Base-by-base conservation (phyloP, 768 basidiomycete genomes). In the Sporobolomyces pararoseus region DNA sequence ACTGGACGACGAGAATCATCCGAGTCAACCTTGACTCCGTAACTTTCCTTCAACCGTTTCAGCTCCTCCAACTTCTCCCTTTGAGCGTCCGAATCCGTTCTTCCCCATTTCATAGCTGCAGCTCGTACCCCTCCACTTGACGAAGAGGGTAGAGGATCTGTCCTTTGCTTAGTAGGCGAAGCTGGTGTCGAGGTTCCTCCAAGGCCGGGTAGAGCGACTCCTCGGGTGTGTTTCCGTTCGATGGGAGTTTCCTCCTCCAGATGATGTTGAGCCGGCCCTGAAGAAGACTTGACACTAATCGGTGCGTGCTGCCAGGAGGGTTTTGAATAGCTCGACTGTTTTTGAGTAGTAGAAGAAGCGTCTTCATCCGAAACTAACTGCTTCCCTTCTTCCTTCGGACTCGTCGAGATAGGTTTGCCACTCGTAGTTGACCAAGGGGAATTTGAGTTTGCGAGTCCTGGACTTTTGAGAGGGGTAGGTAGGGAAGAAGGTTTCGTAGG, bases 191-290 rank as follows among this genome's bases (percentile, higher is more conserved):
- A 46, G 16, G 39, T 7, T 16, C 47, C 27, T 57, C 58, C 64
- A 1, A 73, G 21, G 21, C 72, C 72, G 10, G 72, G 72, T 3
- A 73, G 46, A 19, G 72, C 72, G 47, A 69, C 59, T 29, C 72
- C 72, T n/a, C 67, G 72, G 4, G 46, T 61, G 42, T 59, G 55
- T 14, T 63, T 63, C 2, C 42, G 29, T 21, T 65, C 60, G 27
- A 39, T 23, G 13, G 61, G 31, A 14, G 14, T 35, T 4, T 39
- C 47, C 9, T n/a, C 16, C 3, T 16, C 35, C 25, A 2, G 7
- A 53, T 31, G 16, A 7, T 2, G 59, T 14, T 32, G 23, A 14
- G 47, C 27, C 12, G 23, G 23, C 10, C 47, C 37, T 12, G 35
- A 19, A 39, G 16, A 19, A 7, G 58, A 17, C 31, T 52, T 68